phyloP scores from a whole-genome alignment of 441 rosid genomes.

The Populus hybrid region DNA sequence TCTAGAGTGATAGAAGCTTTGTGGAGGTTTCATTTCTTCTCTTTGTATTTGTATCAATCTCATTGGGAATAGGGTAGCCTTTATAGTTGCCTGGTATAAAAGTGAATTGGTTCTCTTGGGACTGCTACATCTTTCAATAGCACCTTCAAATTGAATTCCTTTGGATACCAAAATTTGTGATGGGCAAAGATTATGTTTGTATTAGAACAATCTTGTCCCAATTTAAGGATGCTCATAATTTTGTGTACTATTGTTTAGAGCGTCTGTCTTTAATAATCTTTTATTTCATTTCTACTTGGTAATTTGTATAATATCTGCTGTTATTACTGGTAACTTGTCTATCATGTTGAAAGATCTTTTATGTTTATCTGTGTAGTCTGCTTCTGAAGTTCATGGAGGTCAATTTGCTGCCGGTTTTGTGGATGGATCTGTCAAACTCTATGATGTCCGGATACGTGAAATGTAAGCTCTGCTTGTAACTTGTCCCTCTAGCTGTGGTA shows the following conservation, averaged over 20 bases:
- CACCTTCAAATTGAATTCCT: neutral
- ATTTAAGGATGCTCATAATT: neutral
- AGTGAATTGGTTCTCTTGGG: neutral
- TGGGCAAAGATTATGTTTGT: neutral
- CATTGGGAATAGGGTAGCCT: neutral
- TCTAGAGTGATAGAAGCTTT: neutral
- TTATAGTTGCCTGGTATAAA: neutral
- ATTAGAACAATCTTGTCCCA: neutral
- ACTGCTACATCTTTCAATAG: neutral
- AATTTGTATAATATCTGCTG: neutral
- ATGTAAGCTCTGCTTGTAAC: slow-evolving; percentile 46
- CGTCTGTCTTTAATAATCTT: neutral
- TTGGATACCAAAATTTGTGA: neutral
- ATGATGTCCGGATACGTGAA: slow-evolving; percentile 86
- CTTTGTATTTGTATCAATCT: neutral
- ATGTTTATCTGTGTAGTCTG: slow-evolving; percentile 49
- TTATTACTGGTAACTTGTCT: neutral
- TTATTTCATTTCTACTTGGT: neutral
- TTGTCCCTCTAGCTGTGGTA: neutral
- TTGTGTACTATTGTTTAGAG: neutral
- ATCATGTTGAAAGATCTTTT: neutral
- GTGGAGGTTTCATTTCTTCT: neutral
- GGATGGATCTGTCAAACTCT: slow-evolving; percentile 89
- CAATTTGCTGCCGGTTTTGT: slow-evolving; percentile 89
- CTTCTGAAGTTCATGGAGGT: slow-evolving; percentile 92